Conservation (phyloP, 208 protist genomes). For the Strigomonas culicis region DNA sequence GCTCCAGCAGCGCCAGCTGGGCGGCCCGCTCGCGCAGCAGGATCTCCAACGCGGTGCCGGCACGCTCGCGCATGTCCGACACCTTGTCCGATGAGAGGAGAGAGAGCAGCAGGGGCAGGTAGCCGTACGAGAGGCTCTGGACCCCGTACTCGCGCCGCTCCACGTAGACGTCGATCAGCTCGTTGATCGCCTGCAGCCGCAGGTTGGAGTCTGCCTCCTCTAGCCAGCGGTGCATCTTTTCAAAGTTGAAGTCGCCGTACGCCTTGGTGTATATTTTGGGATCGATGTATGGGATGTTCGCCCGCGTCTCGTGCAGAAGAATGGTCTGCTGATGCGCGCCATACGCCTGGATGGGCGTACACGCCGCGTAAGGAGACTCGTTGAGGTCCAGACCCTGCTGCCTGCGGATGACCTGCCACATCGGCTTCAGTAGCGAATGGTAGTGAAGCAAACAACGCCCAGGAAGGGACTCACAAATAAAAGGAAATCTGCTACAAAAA, state of each 20-base stretch:
- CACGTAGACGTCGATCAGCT: conserved; percentile 67
- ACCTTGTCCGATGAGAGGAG: conserved; percentile 54
- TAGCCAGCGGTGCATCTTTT: conserved; percentile 74
- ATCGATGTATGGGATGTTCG: conserved; percentile 49
- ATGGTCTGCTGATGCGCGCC: conserved; percentile 60
- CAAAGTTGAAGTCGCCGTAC: conserved; percentile 57
- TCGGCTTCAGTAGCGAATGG: too few relatives aligned
- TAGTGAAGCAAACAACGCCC: too few relatives aligned
- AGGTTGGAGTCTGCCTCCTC: conserved; percentile 42
- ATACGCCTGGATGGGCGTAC: conserved; percentile 19
- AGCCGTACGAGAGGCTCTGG: conserved; percentile 42
- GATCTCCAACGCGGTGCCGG: conserved; percentile 56
- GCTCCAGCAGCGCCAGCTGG: conserved; percentile 39
- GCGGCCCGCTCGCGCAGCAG: conserved; percentile 45
- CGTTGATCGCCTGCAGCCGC: conserved; percentile 56
- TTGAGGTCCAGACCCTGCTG: conserved; percentile 45
- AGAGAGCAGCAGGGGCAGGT: conserved; percentile 54
- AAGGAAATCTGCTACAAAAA: too few relatives aligned
- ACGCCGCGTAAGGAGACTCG: conserved; percentile 11
- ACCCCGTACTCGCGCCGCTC: conserved; percentile 64
- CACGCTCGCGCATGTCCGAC: conserved; percentile 55
- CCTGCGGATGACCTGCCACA: conserved; percentile 77
- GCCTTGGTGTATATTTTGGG: conserved; percentile 59
- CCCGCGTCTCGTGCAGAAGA: conserved; percentile 67
- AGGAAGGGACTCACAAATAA: too few relatives aligned